Evolutionary conservation across 768 basidiomycete genomes (phyloP), one percentile per base, ranked within the genome.

Genomic region (Termitomyces bulborhizus): DNA sequence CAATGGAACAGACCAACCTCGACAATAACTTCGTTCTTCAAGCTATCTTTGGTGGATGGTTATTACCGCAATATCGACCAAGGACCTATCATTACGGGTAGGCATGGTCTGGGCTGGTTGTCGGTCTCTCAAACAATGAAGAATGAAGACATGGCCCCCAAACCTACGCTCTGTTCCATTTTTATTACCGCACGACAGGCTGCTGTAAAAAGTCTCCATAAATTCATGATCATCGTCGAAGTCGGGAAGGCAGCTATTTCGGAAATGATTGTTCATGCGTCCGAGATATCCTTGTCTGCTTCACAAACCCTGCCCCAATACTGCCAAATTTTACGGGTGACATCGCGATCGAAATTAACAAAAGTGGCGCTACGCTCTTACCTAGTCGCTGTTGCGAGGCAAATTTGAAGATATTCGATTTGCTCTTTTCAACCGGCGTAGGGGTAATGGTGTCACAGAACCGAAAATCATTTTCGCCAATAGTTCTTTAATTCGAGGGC

Each of bases 371-470:
- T 13, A 21, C 13, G 18, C 43, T 3, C 47, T 66, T 6, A 55
- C 54, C 15, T 49, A 56, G 7, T 62, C 60, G 0, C 48, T 65
- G 6, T 16, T n/a, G 1, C 60, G 60, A 6, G 27, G 34, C 7
- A 61, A 60, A 31, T 21, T 63, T 7, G 44, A 60, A 4, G 57
- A 66, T 39, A 26, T 55, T 16, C 62, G 56, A 41, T 65, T 65
- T 43, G 63, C 57, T 24, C 58, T 60, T 12, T 65, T 63, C 59
- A 58, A 53, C 18, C 53, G 57, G 24, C 52, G 53, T 21, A 48
- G 52, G 18, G 40, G 13, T 0, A 24, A 24, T 1, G 53, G 31
- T 4, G 58, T 54, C 0, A 55, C 36, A 5, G 55, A 56, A 13
- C 61, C 62, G 1, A 36, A 49, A 11, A 15, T 62, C 8, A 24